phyloP scores from a whole-genome alignment of 495 filamentous ascomycete species.

The Hypoxylon perforatum region DNA sequence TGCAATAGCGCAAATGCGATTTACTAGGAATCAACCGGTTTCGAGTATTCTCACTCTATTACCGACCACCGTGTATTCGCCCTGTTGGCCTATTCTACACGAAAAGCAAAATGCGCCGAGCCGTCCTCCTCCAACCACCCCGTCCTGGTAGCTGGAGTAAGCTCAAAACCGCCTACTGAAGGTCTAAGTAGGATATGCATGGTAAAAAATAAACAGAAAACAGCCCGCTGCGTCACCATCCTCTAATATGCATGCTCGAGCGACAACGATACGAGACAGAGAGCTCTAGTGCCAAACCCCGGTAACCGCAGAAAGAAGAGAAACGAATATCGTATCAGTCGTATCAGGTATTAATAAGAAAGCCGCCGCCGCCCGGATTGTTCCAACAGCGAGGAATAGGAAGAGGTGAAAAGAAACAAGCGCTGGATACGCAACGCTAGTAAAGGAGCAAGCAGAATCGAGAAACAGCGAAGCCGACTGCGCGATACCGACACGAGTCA shows the following conservation, averaged over 20 bases:
- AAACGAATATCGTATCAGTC: constrained; percentile 24
- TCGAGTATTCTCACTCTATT: constrained; percentile 12
- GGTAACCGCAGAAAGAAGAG: background rate
- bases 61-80: constrained; percentile 10
- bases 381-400: background rate
- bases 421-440: background rate
- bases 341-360: constrained; percentile 22
- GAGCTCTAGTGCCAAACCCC: constrained; percentile 31
- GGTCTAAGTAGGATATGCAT: constrained; percentile 35
- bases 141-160: constrained; percentile 30
- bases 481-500: background rate
- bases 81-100: constrained; percentile 11
- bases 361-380: background rate
- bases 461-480: constrained; percentile 4
- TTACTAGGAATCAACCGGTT: background rate
- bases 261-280: constrained; percentile 22
- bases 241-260: constrained; percentile 23
- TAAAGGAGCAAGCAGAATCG: constrained; percentile 8
- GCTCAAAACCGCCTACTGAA: constrained; percentile 38
- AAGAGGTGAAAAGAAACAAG: constrained; percentile 5
- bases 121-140: constrained; percentile 40
- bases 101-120: constrained; percentile 35
- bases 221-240: constrained; percentile 9
- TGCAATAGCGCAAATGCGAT: constrained; percentile 23
- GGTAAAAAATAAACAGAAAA: background rate